These are phyloP conservation scores for Nannochloris sp. DNA, from an alignment of 139 green algal species.

Conservation along the genomic window DNA sequence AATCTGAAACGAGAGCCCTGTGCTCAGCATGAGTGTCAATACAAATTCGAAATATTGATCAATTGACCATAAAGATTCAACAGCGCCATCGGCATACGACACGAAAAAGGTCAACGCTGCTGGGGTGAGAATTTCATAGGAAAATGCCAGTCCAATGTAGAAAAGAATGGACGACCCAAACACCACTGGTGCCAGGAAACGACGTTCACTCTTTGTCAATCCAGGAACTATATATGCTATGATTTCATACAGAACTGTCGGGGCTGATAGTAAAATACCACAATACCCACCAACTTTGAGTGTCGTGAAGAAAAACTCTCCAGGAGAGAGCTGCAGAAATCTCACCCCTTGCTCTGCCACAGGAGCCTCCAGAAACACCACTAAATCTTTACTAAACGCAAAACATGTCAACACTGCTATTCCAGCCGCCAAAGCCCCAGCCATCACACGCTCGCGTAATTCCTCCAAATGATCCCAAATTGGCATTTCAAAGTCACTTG, in stretches of 20 bases:
- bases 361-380: conserved; percentile 92
- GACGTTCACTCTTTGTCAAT: conserved; percentile 77
- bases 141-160: conserved; percentile 88
- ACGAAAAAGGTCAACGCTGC: conserved; percentile 98
- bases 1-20: conserved; percentile 95
- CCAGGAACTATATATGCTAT: conserved; percentile 92
- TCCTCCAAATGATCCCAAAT: conserved; percentile 98
- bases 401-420: conserved; percentile 81
- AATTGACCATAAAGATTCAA: conserved; percentile 98
- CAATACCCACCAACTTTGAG: conserved; percentile 95
- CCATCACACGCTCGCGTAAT: conserved; percentile 76
- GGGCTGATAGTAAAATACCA: conserved; percentile 79
- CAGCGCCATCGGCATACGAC: conserved; percentile 86
- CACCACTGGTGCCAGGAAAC: conserved; percentile 88
- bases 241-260: conserved; percentile 94
- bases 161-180: conserved; percentile 95
- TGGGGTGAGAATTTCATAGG: conserved; percentile 90
- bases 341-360: conserved; percentile 83
- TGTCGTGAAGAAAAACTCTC: conserved; percentile 99
- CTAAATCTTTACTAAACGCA: conserved; percentile 65
- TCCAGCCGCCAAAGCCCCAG: conserved; percentile 49
- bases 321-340: conserved; percentile 95
- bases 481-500: conserved; percentile 81
- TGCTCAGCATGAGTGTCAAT: conserved; percentile 92
- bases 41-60: conserved; percentile 99